These are phyloP conservation scores for Clarkia xantiana DNA, from an alignment of 345 rosid genomes.

Conservation along the genomic window DNA sequence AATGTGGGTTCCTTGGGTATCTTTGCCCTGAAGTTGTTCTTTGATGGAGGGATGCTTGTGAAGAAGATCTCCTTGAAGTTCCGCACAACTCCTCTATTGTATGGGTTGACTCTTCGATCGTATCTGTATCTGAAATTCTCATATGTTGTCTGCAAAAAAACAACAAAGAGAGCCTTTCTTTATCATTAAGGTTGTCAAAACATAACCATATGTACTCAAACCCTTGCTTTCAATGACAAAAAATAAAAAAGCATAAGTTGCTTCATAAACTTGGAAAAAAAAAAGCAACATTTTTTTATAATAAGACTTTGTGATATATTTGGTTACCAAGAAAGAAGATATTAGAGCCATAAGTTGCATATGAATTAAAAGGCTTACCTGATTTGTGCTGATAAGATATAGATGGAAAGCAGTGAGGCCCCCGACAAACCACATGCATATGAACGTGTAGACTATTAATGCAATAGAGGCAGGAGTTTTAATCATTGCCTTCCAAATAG, in stretches of 20 bases:
- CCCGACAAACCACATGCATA: slow-evolving; percentile 95
- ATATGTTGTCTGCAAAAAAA: slow-evolving; percentile 65
- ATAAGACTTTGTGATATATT: neutral
- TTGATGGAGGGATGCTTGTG: slow-evolving; percentile 54
- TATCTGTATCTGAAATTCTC: slow-evolving; percentile 90
- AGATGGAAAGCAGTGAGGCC: slow-evolving; percentile 91
- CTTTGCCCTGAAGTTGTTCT: slow-evolving; percentile 65
- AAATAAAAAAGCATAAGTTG: too few relatives aligned
- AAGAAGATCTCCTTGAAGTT: slow-evolving; percentile 72
- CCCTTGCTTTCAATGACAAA: too few relatives aligned
- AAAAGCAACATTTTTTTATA: too few relatives aligned
- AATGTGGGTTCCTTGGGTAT: slow-evolving; percentile 59
- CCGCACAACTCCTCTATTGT: slow-evolving; percentile 47
- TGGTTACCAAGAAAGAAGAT: neutral
- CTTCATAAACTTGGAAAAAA: too few relatives aligned
- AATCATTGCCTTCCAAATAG: slow-evolving; percentile 56
- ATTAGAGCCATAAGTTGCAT: neutral
- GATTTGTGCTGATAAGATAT: slow-evolving; percentile 94
- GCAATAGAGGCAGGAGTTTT: slow-evolving; percentile 77
- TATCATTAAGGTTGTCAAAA: neutral
- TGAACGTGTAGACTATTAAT: slow-evolving; percentile 71
- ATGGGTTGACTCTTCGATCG: slow-evolving; percentile 76
- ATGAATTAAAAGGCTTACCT: slow-evolving; percentile 23
- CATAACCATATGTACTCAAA: neutral
- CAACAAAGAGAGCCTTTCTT: too few relatives aligned